Evolutionary conservation across 2,329 filamentous ascomycete species (phyloP), one percentile per base, ranked within the genome.

Genomic region (Scedosporium minutisporum): DNA sequence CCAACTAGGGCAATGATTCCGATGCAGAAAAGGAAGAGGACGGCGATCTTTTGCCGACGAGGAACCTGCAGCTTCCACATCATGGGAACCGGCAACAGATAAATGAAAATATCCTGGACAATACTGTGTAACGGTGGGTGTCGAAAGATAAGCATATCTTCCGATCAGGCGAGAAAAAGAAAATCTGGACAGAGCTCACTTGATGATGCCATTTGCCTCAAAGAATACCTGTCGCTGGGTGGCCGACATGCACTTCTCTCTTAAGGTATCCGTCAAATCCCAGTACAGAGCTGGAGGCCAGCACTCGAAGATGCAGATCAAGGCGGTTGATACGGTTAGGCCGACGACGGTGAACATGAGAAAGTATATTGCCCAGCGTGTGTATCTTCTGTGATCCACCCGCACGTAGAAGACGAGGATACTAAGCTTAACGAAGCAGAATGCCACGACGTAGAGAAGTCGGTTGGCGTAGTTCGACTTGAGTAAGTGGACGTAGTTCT

Each of bases 341-440:
- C 53, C 53, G 53, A 57, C 6, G 53, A 57, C 53, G 9, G 53
- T 57, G 29, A 57, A 57, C 25, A 57, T 57, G 25, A 57, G 53
- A 25, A 57, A 25, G 23, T 57, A 57, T 3, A 57, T 57, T 12
- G 53, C 53, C 53, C 53, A 57, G 18, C 53, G 53, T 25, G 53
- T 57, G 23, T 33, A 57, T 25, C 33, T 57, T 33, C 53, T 25
- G 53, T 57, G 53, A 18, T 57, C 53, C n/a, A 57, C 29, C 9
- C 53, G 21, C 21, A 57, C 3, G 25, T 57, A 57, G 23, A 57
- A 57, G 3, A 33, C 53, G 23, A 57, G 53, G 25, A 57, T 57
- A 7, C 53, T 57, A n/a, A 57, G 23, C 14, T 57, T 57, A 23
- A 57, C 53, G 25, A 57, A 57, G 16, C 53, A 57, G 23, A 57